A percentile compares a stretch with the other conserved stretches of the same genome.
These are phyloP conservation scores for Metschnikowia continentalis DNA, from an alignment of 805 yeast genomes.

Conservation along the genomic window DNA sequence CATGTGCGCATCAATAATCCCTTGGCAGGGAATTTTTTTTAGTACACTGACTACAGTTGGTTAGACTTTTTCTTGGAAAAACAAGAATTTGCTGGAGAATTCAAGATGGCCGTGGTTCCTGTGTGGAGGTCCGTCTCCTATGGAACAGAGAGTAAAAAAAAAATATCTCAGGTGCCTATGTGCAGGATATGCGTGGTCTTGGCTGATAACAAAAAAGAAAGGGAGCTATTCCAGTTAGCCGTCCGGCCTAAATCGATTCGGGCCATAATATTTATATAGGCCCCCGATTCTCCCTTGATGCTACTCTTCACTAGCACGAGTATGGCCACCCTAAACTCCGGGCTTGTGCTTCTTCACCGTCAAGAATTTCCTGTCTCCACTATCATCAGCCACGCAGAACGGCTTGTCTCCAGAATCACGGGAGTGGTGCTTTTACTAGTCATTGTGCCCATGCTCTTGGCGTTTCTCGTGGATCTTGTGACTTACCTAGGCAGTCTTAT, in stretches of 20 bases:
- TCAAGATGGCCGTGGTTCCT: too few relatives aligned
- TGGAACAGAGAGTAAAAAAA: neutral
- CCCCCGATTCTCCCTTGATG: neutral
- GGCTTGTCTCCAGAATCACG: neutral
- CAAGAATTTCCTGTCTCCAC: neutral
- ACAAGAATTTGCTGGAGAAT: too few relatives aligned
- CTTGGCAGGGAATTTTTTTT: too few relatives aligned
- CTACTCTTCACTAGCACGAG: neutral
- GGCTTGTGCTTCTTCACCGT: neutral
- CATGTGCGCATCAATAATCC: neutral
- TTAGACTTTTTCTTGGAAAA: too few relatives aligned
- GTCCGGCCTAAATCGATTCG: neutral
- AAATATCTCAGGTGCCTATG: neutral
- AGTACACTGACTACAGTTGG: too few relatives aligned
- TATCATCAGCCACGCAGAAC: neutral
- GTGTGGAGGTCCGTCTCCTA: too few relatives aligned
- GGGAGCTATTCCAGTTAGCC: neutral
- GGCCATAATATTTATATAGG: neutral
- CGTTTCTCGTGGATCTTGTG: neutral
- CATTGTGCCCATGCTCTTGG: neutral
- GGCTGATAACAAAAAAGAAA: slow-evolving; percentile 2
- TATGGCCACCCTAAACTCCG: neutral
- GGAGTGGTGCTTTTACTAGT: neutral
- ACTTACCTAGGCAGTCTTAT: slow-evolving; percentile 1
- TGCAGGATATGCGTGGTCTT: slow-evolving; percentile 1